phyloP scores from a whole-genome alignment of 345 rosid species.

The Dovyalis caffra region DNA sequence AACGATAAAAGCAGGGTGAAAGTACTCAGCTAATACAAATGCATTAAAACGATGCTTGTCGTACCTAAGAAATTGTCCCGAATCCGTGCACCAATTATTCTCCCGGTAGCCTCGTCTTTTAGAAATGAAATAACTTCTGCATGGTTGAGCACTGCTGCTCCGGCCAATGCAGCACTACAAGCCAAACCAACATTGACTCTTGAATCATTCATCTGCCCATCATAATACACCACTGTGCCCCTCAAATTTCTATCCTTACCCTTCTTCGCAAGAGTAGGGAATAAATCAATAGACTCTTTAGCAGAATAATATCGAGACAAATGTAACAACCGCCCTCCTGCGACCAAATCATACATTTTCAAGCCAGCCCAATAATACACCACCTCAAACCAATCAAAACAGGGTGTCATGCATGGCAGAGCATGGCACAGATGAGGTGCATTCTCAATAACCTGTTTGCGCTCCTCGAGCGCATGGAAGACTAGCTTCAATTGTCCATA shows the following conservation, averaged over 20 bases:
- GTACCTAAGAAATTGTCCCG: slow-evolving; percentile 87
- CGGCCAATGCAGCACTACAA: slow-evolving; percentile 85
- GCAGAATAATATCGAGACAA: slow-evolving; percentile 88
- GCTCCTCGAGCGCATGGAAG: slow-evolving; percentile 95
- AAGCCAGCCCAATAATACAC: slow-evolving; percentile 91
- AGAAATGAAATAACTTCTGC: slow-evolving; percentile 84
- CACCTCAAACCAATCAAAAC: slow-evolving; percentile 93
- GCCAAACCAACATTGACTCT: slow-evolving; percentile 88
- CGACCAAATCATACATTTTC: slow-evolving; percentile 96
- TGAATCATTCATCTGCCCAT: slow-evolving; percentile 99
- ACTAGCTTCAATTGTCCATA: slow-evolving; percentile 92
- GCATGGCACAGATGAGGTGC: slow-evolving; percentile 97
- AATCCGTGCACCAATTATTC: slow-evolving; percentile 79
- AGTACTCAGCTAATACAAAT: not conserved
- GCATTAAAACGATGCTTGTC: not conserved
- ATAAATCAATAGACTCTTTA: slow-evolving; percentile 76
- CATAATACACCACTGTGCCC: slow-evolving; percentile 96
- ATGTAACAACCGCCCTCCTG: slow-evolving; percentile 78
- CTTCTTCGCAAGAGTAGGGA: slow-evolving; percentile 88
- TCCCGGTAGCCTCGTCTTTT: slow-evolving; percentile 54
- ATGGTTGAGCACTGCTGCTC: slow-evolving; percentile 93
- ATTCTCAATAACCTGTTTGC: slow-evolving; percentile 86
- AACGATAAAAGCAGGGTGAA: not conserved
- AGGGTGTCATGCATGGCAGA: slow-evolving; percentile 98
- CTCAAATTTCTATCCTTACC: slow-evolving; percentile 62